Evolutionary conservation across 2,329 filamentous ascomycete species (phyloP).

Genomic region (Phialophora chinensis): DNA sequence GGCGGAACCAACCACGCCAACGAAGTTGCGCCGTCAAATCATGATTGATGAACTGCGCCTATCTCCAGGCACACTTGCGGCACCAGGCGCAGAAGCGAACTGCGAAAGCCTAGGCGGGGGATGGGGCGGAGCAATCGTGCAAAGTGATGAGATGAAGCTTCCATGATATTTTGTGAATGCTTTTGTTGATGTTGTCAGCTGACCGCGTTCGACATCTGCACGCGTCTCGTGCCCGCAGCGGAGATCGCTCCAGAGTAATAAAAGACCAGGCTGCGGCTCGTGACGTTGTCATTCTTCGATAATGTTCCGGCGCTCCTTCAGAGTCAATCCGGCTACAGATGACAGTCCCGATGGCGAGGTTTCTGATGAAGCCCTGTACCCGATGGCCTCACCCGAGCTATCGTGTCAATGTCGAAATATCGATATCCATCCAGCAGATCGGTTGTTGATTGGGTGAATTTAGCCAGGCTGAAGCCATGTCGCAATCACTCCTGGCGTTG

Average conservation of each 20-base stretch:
- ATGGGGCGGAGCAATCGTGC: constrained; percentile 3
- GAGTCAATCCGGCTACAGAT: not conserved
- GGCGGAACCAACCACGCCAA: constrained; percentile 31
- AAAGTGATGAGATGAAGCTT: not conserved
- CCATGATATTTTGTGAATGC: constrained; percentile 7
- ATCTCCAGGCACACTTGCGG: constrained; percentile 30
- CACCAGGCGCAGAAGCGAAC: constrained; percentile 13
- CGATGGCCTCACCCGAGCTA: not conserved
- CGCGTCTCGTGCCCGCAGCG: constrained; percentile 16
- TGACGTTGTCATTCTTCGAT: constrained; percentile 11
- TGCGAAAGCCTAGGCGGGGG: not conserved
- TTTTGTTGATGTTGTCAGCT: constrained; percentile 24
- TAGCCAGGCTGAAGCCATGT: constrained; percentile 7
- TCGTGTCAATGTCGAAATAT: not conserved
- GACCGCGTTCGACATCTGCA: constrained; percentile 14
- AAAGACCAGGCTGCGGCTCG: constrained; percentile 1
- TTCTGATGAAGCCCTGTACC: not conserved
- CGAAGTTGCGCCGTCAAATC: constrained; percentile 33
- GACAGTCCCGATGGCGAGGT: not conserved
- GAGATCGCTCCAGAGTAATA: not conserved
- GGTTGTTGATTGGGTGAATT: not conserved
- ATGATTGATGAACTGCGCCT: constrained; percentile 16
- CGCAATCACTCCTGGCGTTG: not conserved
- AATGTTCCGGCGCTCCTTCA: too few species aligned
- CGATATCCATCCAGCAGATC: not conserved